Evolutionary conservation across 2,329 filamentous ascomycete genomes (phyloP), one percentile per base, ranked within the genome.

Genomic region (Penicillium sp.): DNA sequence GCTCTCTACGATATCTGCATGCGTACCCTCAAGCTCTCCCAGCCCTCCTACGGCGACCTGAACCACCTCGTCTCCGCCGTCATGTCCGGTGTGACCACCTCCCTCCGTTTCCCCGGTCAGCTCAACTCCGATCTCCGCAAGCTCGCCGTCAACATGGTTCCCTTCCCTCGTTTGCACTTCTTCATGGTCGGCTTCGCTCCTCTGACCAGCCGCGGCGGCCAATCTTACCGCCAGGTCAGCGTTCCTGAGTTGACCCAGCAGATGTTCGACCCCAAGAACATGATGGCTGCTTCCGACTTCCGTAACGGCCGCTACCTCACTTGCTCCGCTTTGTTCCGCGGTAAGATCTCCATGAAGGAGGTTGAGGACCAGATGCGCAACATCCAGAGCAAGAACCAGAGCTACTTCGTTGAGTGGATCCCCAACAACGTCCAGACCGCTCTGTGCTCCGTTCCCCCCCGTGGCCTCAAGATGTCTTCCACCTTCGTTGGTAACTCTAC

Each of bases 191-290:
- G 94, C 80, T 99, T 99, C 79, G 93, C 94, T 80, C 94, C 94
- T 77, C 87, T 99, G 75, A 99, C 94, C 79, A 96, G 91, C 82
- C 89, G 89, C 80, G 88, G 88, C 72, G 89, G 93, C 69, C 81
- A 95, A 86, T 91, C 90, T 71, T 99, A 97, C 93, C 94, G 94
- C 77, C 93, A 94, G 69, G 90, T 97, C 80, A 93, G 89, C 75
- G 94, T 99, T 62, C 93, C 94, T 58, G 94, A 99, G 86, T 87
- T 99, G 79, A 97, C 94, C 74, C 94, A 99, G 85, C 94, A 99
- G 82, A 97, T 99, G 92, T 99, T 96, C 85, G 94, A 99, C 85
- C 93, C 94, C 75, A 99, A 97, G 92, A 99, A 99, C 89, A 99
- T 99, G 93, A 99, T 99, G 94, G 94, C 94, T 82, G 94, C 94